Evolutionary conservation across 2,329 filamentous ascomycete species (phyloP).

Genomic region (Mycocentrospora acerina): DNA sequence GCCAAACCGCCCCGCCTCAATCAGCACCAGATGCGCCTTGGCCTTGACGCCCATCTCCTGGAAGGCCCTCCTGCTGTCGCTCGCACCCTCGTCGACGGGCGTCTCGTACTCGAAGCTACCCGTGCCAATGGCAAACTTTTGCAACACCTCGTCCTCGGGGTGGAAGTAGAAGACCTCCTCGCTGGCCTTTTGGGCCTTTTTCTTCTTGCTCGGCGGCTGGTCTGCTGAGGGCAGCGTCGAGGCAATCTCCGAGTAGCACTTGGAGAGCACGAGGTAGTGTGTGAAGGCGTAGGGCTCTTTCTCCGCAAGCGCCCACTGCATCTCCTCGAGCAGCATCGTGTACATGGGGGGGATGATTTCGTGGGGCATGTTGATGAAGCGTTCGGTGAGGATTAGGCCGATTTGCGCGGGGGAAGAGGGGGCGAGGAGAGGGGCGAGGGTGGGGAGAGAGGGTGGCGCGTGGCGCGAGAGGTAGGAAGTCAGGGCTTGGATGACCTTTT

Average conservation of each 20-base stretch:
- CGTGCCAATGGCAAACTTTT: conserved; percentile 70
- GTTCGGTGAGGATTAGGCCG: conserved; percentile 86
- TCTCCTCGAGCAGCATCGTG: conserved; percentile 88
- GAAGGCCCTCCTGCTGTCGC: conserved; percentile 92
- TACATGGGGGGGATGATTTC: conserved; percentile 94
- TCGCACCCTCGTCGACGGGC: conserved; percentile 72
- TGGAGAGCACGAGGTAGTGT: conserved; percentile 88
- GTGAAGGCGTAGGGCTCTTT: conserved; percentile 91
- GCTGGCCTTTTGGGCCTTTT: conserved; percentile 36
- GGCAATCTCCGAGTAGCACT: conserved; percentile 86
- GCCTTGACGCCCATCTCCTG: conserved; percentile 89
- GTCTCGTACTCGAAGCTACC: conserved; percentile 78
- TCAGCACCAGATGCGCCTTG: conserved; percentile 80
- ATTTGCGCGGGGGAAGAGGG: conserved; percentile 55
- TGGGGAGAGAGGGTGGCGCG: conserved; percentile 56
- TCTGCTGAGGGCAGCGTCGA: conserved; percentile 67
- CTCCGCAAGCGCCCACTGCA: conserved; percentile 83
- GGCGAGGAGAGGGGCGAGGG: conserved; percentile 41
- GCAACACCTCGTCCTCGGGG: conserved; percentile 87
- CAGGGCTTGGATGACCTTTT: conserved; percentile 70
- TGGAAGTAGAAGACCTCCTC: conserved; percentile 84
- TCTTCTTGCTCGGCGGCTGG: conserved; percentile 47
- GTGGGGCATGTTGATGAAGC: conserved; percentile 94
- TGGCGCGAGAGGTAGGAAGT: conserved; percentile 67
- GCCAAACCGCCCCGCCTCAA: conserved; percentile 77